Evolutionary conservation across 768 basidiomycete genomes (phyloP), one percentile per base, ranked within the genome.

Genomic region (Russula compacta): DNA sequence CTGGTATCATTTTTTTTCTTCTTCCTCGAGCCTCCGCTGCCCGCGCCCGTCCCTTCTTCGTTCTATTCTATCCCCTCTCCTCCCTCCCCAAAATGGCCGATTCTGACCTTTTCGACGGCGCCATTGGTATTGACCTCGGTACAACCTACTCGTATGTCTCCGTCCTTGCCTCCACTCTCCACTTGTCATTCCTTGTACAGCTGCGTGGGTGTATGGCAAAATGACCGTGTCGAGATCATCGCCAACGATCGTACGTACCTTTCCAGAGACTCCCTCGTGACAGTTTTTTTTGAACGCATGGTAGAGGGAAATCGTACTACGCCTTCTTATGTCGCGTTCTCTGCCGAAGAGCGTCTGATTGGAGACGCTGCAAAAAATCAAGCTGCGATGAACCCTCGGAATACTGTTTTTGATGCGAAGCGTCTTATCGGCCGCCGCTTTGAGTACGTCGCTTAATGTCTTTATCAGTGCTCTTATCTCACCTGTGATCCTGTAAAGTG

Each of bases 181-280:
- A 62, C 64, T 71, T 70, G 65, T 66, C 49, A 32, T 38, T 62
- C 32, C 56, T 58, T 68, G 55, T 70, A 40, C 68, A 95, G 93
- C 51, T 98, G 95, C 75, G 95, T 98, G 69, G 95, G 93, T 80
- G 94, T 98, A 71, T 98, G 95, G 95, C 92, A 95, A 83, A 94
- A 97, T 76, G 95, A 98, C 83, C 93, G 95, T 71, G 95, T 98
- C 70, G 95, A 98, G 77, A 98, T 98, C 80, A 98, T 98, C 73
- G 88, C 92, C 79, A 94, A 94, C 71, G 92, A 94, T 82, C 92
- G 89, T 92, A 68, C 75, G 89, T 79, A 51, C 56, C 58, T 59
- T 56, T 56, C 10, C 53, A 35, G 21, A 40, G n/a, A 42, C 49
- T 58, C 43, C 10, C 14, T 17, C 50, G 10, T 36, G 19, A 9